These are phyloP conservation scores for Penicillium chermesinum DNA, from an alignment of 495 filamentous ascomycete species.

Conservation along the genomic window DNA sequence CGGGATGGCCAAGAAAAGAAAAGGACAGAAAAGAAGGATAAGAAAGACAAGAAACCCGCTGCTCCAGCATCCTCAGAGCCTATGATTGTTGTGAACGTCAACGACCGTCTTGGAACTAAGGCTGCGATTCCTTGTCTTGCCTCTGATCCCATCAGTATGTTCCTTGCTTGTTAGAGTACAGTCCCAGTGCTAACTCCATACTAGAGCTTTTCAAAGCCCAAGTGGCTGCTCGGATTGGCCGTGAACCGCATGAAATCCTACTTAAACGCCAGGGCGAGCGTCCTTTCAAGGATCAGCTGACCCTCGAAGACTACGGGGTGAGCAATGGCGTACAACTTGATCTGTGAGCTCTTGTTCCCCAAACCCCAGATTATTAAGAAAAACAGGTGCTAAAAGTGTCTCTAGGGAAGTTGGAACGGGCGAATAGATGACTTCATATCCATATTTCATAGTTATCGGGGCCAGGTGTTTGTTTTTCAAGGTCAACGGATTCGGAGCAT, in stretches of 20 bases:
- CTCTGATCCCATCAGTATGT: conserved; percentile 65
- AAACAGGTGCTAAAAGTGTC: conserved; percentile 20
- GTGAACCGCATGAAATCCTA: conserved; percentile 84
- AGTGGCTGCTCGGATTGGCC: conserved; percentile 80
- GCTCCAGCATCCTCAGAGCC: conserved; percentile 49
- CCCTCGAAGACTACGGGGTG: conserved; percentile 82
- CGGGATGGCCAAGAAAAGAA: conserved; percentile 27
- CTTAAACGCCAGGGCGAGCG: conserved; percentile 86
- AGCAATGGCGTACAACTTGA: conserved; percentile 86
- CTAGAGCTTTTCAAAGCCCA: conserved; percentile 76
- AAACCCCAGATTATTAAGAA: neutral
- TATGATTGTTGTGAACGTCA: conserved; percentile 89
- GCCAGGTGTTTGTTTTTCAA: neutral
- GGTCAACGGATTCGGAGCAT: conserved; percentile 42
- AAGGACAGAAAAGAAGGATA: conserved; percentile 33
- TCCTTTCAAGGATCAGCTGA: conserved; percentile 86
- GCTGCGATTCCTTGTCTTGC: conserved; percentile 82
- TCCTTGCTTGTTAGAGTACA: neutral
- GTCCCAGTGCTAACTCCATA: conserved; percentile 22
- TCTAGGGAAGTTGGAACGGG: conserved; percentile 68
- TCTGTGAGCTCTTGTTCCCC: conserved; percentile 43
- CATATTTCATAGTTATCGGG: neutral
- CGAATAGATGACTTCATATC: conserved; percentile 47
- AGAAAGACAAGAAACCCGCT: conserved; percentile 37
- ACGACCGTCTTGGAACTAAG: conserved; percentile 87